These are phyloP conservation scores for Fraxinus cuspidata DNA, from an alignment of 257 asterid species.

Conservation along the genomic window DNA sequence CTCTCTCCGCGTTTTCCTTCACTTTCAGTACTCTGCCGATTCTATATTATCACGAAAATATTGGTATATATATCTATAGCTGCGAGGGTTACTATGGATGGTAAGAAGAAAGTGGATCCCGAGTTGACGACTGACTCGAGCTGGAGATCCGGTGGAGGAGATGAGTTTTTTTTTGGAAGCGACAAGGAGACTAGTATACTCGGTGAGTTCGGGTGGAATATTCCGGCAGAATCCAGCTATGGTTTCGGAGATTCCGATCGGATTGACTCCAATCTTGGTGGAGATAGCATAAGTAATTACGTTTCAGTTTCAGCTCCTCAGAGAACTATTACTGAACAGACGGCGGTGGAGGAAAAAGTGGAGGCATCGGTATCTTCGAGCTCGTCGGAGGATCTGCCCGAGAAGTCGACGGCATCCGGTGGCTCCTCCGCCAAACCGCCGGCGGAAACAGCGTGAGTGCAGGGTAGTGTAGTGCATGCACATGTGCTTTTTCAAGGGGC, in stretches of 20 bases:
- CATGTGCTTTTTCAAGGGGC: constrained; percentile 5
- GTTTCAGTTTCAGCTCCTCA: constrained; percentile 21
- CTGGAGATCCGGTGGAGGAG: constrained; percentile 41
- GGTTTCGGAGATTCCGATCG: constrained; percentile 34
- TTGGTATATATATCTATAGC: not conserved
- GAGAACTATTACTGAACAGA: constrained; percentile 23
- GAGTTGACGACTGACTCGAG: constrained; percentile 40
- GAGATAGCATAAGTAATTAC: constrained; percentile 7
- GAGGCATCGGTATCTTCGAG: constrained; percentile 54
- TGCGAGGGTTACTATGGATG: constrained; percentile 31
- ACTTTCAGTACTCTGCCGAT: not conserved
- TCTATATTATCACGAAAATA: not conserved
- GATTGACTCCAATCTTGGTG: constrained; percentile 43
- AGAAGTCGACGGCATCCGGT: constrained; percentile 60
- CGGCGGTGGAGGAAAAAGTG: constrained; percentile 25
- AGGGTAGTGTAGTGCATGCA: constrained; percentile 34
- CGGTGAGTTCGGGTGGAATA: constrained; percentile 74
- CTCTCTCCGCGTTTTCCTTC: constrained; percentile 39
- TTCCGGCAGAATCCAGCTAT: constrained; percentile 37
- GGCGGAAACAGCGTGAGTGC: constrained; percentile 75
- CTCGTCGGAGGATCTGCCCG: constrained; percentile 73
- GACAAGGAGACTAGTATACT: constrained; percentile 42
- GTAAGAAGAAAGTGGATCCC: constrained; percentile 39
- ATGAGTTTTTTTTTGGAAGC: constrained; percentile 38
- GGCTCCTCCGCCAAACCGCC: constrained; percentile 45